These are phyloP conservation scores for Pezicula carpinea DNA, from an alignment of 2,329 filamentous ascomycete genomes.

Conservation along the genomic window DNA sequence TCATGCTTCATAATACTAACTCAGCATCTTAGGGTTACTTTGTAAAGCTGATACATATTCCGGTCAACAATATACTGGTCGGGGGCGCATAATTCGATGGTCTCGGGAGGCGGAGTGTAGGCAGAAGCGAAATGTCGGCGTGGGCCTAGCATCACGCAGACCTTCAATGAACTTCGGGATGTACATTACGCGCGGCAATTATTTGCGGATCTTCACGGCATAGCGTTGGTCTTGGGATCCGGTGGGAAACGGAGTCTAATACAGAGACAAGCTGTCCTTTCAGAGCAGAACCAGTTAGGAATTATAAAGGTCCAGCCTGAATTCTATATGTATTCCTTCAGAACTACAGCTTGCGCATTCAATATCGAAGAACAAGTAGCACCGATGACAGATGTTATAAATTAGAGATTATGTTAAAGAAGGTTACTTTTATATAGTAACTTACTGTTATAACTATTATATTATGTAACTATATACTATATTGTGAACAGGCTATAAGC, in stretches of 20 bases:
- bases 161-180: background rate
- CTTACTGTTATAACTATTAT: no score
- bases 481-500: no score
- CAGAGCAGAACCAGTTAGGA: background rate
- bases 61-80: conserved; percentile 49
- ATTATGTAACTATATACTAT: no score
- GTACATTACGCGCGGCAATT: background rate
- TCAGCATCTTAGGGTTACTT: conserved; percentile 32
- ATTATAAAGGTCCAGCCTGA: background rate
- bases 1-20: background rate
- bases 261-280: background rate
- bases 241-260: background rate
- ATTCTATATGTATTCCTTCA: conserved; percentile 74
- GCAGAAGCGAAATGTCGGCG: background rate
- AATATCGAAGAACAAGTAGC: conserved; percentile 94
- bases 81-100: conserved; percentile 24
- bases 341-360: conserved; percentile 86
- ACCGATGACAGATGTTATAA: conserved; percentile 90
- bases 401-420: no score
- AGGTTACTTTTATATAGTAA: no score
- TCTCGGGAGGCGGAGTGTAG: background rate
- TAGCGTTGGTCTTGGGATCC: background rate
- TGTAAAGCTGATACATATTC: conserved; percentile 48
- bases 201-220: background rate
- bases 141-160: background rate